These are phyloP conservation scores for Verbascum thapsus DNA, from an alignment of 257 asterid genomes.

Conservation along the genomic window DNA sequence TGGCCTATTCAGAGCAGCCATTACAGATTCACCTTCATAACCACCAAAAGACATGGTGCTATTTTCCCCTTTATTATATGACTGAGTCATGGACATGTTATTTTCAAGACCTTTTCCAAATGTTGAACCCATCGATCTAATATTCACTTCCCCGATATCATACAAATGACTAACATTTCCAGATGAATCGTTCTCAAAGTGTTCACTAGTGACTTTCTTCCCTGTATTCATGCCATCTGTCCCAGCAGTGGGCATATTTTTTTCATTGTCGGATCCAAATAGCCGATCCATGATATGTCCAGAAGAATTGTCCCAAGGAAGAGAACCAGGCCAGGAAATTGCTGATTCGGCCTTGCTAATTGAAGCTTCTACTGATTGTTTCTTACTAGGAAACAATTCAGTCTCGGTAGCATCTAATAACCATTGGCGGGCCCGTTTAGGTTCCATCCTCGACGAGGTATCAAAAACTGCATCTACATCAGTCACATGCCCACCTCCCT, in stretches of 20 bases:
- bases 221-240: constrained; percentile 43
- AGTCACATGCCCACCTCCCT: constrained; percentile 56
- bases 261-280: constrained; percentile 58
- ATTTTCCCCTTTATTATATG: constrained; percentile 54
- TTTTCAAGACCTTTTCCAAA: constrained; percentile 54
- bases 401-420: constrained; percentile 56
- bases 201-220: constrained; percentile 39
- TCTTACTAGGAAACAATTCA: constrained; percentile 69
- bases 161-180: too few species aligned
- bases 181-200: constrained; percentile 54
- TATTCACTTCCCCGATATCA: constrained; percentile 63
- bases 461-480: constrained; percentile 62
- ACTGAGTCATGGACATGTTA: constrained; percentile 44
- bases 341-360: constrained; percentile 49
- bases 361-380: constrained; percentile 60
- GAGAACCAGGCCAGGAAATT: constrained; percentile 41
- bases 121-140: constrained; percentile 45
- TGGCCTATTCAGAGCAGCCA: constrained; percentile 64
- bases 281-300: constrained; percentile 70
- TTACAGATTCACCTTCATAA: constrained; percentile 66
- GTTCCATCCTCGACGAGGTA: constrained; percentile 58
- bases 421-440: constrained; percentile 74
- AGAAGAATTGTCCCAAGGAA: constrained; percentile 71
- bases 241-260: constrained; percentile 42
- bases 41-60: constrained; percentile 56